Conservation (phyloP, 176 grass and related monocot species). For the Carex kokanica region DNA sequence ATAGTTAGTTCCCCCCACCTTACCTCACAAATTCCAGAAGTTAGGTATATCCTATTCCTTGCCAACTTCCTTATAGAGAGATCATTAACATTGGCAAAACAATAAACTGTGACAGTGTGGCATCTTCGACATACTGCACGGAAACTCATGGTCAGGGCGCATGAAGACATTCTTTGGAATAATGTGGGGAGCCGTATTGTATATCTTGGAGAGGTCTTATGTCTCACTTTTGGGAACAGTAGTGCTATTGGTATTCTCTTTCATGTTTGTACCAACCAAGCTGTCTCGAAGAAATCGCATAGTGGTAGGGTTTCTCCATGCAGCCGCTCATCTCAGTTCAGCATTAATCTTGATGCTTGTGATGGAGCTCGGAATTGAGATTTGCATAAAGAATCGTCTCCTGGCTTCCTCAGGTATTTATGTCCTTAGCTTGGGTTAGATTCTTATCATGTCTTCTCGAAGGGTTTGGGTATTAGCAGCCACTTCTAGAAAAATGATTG, state of each 20-base stretch:
- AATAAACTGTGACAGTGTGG: conserved; percentile 51
- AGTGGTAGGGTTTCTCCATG: conserved; percentile 90
- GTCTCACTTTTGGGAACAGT: conserved; percentile 65
- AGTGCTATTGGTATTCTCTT: conserved; percentile 64
- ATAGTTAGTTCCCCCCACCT: not conserved
- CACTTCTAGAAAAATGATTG: not conserved
- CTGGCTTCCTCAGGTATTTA: conserved; percentile 87
- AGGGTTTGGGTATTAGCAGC: not conserved
- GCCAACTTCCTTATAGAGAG: not conserved
- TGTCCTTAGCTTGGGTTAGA: not conserved
- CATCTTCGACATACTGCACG: conserved; percentile 56
- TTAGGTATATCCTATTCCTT: not conserved
- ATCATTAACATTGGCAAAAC: not conserved
- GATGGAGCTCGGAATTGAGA: conserved; percentile 96
- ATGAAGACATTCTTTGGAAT: conserved; percentile 65
- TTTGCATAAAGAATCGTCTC: conserved; percentile 84
- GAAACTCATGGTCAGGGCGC: conserved; percentile 69
- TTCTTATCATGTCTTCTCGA: not conserved
- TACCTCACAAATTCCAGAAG: not conserved
- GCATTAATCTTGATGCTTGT: conserved; percentile 87
- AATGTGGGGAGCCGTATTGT: conserved; percentile 77
- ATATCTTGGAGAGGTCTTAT: conserved; percentile 88
- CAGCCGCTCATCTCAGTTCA: conserved; percentile 75
- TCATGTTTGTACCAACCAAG: conserved; percentile 97
- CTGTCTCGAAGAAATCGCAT: conserved; percentile 69